Base-by-base conservation (phyloP, 208 protist species). In the Acanthamoeba rhysodes region DNA sequence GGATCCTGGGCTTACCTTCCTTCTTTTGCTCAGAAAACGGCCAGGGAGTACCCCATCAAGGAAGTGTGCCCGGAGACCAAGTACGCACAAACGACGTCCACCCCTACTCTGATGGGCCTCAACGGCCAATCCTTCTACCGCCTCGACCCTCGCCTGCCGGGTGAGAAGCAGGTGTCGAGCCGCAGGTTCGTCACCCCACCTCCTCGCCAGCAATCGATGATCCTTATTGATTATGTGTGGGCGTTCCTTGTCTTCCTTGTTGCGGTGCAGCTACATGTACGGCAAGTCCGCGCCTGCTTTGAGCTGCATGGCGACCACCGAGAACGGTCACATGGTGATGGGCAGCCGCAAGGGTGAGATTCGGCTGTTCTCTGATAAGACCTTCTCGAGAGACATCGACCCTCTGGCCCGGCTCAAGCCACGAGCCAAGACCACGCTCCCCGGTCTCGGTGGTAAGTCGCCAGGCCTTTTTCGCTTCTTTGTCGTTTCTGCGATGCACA, bases 301-400 rank as follows among this genome's bases (percentile, higher is more conserved):
- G 22, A 94, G 34, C 48, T 97, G 87, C 85, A 55, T 32, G 57
- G 64, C 93, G 8, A 94, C 70, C 32, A 97, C 95, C 22, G 95
- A 94, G 82, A 24, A 24, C 18, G 97, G 97, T 20, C 85, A 97
- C 7, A 57, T 98, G 29, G 97, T 94, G 18, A 48, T 97, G 14
- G 97, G 96, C 55, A 97, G 96, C 0, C 64, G 55, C 32, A 98
- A 96, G 57, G 97, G 97, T 57, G 97, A 98, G n/a, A 97, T 98
- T 20, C 70, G 97, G 27, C 48, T 98, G 22, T 98, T 98, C 64
- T 91, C 82, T 55, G n/a, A 93, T 20, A 64, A 96, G 41, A 66
- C 94, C 70, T 74, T 96, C 88, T 41, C 50, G 93, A 29, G n/a
- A 68, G 14, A 93, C 34, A 32, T 94, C 70, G 59, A 62, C n/a